phyloP scores from a whole-genome alignment of 139 green algal species.

The Picochlorum sp. region DNA sequence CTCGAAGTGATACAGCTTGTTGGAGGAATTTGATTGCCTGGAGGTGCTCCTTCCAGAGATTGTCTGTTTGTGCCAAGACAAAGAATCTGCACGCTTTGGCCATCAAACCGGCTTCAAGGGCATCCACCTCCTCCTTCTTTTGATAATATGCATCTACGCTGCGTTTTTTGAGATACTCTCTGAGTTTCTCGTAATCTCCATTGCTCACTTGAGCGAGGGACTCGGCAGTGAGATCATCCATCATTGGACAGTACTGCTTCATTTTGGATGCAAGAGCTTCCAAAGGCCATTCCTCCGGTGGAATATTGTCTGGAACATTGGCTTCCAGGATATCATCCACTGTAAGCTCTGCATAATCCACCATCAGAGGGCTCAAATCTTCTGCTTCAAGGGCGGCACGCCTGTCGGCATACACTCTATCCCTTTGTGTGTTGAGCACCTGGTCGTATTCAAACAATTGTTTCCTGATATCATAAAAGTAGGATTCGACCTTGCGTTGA shows the following conservation, averaged over 20 bases:
- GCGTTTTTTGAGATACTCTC: conserved; percentile 49
- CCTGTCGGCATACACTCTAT: conserved; percentile 87
- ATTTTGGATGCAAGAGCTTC: conserved; percentile 82
- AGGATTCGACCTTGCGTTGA: conserved; percentile 93
- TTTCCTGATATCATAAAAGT: conserved; percentile 98
- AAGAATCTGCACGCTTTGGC: conserved; percentile 88
- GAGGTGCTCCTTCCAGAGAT: conserved; percentile 97
- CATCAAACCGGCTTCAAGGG: conserved; percentile 65
- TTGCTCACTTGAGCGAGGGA: conserved; percentile 13
- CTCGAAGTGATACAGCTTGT: conserved; percentile 85
- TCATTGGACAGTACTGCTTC: conserved; percentile 87
- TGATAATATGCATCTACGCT: conserved; percentile 60
- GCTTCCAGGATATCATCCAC: conserved; percentile 96
- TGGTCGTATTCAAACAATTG: conserved; percentile 96
- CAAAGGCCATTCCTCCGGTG: conserved; percentile 70
- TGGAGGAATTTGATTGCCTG: conserved; percentile 97
- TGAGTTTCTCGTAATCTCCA: conserved; percentile 63
- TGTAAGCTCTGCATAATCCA: conserved; percentile 90
- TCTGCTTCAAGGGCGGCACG: conserved; percentile 61
- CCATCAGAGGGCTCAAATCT: conserved; percentile 63
- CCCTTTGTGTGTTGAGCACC: conserved; percentile 95
- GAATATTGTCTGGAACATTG: conserved; percentile 65
- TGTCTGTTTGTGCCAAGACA: conserved; percentile 89
- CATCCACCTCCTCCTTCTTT: conserved; percentile 71
- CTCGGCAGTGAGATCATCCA: conserved; percentile 61